Evolutionary conservation across 2,329 filamentous ascomycete genomes (phyloP).

Genomic region (Calonectria hongkongensis): DNA sequence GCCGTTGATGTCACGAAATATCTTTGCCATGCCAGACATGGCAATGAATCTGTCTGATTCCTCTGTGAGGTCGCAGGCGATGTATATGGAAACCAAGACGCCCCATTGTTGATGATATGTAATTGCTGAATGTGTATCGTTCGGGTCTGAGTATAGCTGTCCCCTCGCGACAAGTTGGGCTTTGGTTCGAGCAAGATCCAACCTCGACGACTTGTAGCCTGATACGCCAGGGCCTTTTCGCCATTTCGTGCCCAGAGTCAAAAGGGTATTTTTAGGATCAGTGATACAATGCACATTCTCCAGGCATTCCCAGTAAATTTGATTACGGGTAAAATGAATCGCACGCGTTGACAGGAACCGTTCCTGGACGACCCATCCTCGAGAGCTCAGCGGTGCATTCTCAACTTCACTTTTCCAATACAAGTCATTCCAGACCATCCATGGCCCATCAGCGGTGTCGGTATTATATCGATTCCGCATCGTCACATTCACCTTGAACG

Average conservation of each 20-base stretch:
- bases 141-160: not conserved
- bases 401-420: not conserved
- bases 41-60: not conserved
- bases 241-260: not conserved
- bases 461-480: not conserved
- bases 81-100: not conserved
- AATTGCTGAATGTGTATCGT: not conserved
- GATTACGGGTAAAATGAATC: not conserved
- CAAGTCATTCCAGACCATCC: slow-evolving; percentile 6
- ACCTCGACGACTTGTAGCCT: not conserved
- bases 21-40: not conserved
- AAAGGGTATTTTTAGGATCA: not conserved
- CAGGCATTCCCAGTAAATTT: slow-evolving; percentile 1
- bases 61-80: not conserved
- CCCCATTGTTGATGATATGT: not conserved
- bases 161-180: not conserved
- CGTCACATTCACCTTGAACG: not conserved
- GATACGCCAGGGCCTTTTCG: not conserved
- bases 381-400: not conserved
- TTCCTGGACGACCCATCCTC: not conserved
- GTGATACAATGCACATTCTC: not conserved
- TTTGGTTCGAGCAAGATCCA: not conserved
- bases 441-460: not conserved
- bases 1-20: not conserved
- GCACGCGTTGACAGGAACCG: not conserved